A percentile compares a stretch with the other conserved stretches of the same genome.
These are phyloP conservation scores for Bertia moriformis DNA, from an alignment of 2,329 filamentous ascomycete species.

Conservation along the genomic window DNA sequence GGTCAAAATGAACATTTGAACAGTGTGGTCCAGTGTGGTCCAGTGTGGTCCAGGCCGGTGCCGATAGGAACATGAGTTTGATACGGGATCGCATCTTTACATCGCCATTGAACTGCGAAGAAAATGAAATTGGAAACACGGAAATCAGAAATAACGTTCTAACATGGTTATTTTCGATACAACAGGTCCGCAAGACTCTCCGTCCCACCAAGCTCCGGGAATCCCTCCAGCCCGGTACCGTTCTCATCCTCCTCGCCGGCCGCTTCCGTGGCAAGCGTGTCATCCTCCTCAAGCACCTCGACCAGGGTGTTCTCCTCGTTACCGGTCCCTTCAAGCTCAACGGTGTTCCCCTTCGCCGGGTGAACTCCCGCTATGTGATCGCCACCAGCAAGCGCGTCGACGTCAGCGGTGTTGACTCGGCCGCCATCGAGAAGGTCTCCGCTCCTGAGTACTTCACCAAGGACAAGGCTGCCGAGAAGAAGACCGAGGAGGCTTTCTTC, in stretches of 20 bases:
- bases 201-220: slow-evolving; percentile 76
- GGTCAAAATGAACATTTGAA: not conserved
- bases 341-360: slow-evolving; percentile 89
- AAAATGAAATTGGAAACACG: not conserved
- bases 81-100: not conserved
- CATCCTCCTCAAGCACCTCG: slow-evolving; percentile 92
- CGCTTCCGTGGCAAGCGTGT: slow-evolving; percentile 99
- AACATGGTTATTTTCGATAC: not conserved
- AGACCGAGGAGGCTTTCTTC: slow-evolving; percentile 97
- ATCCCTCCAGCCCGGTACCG: slow-evolving; percentile 81
- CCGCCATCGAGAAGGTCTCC: slow-evolving; percentile 71
- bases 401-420: slow-evolving; percentile 70
- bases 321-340: slow-evolving; percentile 99
- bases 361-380: slow-evolving; percentile 88
- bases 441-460: slow-evolving; percentile 85
- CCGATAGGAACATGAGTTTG: not conserved
- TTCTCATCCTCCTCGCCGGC: slow-evolving; percentile 97
- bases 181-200: slow-evolving; percentile 82
- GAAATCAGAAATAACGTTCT: too few species aligned
- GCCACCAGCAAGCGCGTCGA: slow-evolving; percentile 77
- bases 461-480: slow-evolving; percentile 91
- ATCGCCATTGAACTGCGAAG: too few species aligned
- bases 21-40: too few species aligned
- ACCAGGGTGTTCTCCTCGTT: slow-evolving; percentile 95
- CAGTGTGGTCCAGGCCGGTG: not conserved